Evolutionary conservation across 208 protist species (phyloP), one percentile per base, ranked within the genome.

Genomic region (Vickermania ingenoplastis): DNA sequence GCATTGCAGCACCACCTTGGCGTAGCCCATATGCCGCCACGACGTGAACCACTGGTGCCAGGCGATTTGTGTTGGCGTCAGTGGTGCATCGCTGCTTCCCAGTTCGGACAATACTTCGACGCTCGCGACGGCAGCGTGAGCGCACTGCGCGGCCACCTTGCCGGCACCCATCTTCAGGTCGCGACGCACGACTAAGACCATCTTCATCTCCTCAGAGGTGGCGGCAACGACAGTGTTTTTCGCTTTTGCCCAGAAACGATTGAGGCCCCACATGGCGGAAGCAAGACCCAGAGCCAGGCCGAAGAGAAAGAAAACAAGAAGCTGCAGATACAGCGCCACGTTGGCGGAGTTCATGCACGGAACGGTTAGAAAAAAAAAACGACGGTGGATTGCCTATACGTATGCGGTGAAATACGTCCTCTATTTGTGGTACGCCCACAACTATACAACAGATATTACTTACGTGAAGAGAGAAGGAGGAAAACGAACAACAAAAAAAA

Each of bases 111-210:
- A 53, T 21, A 81, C 69, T 51, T 96, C 78, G 21, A 96, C 79
- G 0, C 87, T 78, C 14, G 82, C 95, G 11, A 98, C 74, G 21
- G 92, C 89, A 1, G 94, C 97, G 70, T 99, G 97, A 14, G 93
- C 87, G 66, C 89, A 97, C 79, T 99, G 97, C 22, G 97, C 96
- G 14, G 89, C 93, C 7, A 97, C 88, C 63, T 99, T 99, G 14
- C 97, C 97, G 21, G 74, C 91, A 0, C 86, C 81, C 97, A 99
- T 99, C 36, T 92, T 89, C 28, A 99, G 63, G 59, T 97, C 96
- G 28, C 85, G 94, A 7, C 94, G 78, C 5, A 98, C 91, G 1
- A 97, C 81, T 0, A 99, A 66, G 22, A 92, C 88, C 87, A 97
- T 93, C 67, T 97, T 97, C 17, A 89, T 50, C 31, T 82, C 67